Percentiles rank a stretch among this genome's conserved stretches.
Evolutionary conservation across 2,329 filamentous ascomycete genomes (phyloP).

Genomic region (Aspergillus flavus): DNA sequence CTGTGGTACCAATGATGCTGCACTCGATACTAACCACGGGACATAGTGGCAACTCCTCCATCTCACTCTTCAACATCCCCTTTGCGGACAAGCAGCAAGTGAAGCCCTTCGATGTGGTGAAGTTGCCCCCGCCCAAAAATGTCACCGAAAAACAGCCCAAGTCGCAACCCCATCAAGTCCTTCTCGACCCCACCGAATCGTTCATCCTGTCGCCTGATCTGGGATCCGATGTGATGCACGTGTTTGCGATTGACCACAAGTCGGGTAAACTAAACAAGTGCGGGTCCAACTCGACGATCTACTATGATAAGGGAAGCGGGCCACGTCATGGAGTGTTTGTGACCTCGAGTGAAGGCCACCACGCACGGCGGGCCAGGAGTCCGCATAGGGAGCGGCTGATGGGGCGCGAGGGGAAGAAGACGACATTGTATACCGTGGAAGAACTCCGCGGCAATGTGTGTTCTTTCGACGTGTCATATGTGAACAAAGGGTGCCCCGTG

Average conservation of each 20-base stretch:
- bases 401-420: conserved; percentile 9
- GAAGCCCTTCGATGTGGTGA: conserved; percentile 41
- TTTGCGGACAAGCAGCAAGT: conserved; percentile 13
- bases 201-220: conserved; percentile 69
- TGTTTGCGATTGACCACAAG: conserved; percentile 56
- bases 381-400: neutral
- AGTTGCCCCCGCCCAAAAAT: conserved; percentile 40
- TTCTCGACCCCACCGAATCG: conserved; percentile 65
- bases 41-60: conserved; percentile 31
- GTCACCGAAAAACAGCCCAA: conserved; percentile 52
- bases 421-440: conserved; percentile 51
- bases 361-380: conserved; percentile 16
- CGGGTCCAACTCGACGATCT: conserved; percentile 40
- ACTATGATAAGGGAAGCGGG: conserved; percentile 41
- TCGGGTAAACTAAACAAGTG: conserved; percentile 50
- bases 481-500: conserved; percentile 28
- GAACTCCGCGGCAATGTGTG: conserved; percentile 61
- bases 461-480: conserved; percentile 44
- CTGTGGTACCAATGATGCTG: neutral
- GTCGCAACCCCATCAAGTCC: conserved; percentile 66
- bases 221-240: conserved; percentile 63
- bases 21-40: conserved; percentile 6
- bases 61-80: conserved; percentile 38
- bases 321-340: conserved; percentile 68
- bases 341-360: conserved; percentile 13